These are phyloP conservation scores for Arachnopeziza araneosa DNA, from an alignment of 2,329 filamentous ascomycete genomes.

Conservation along the genomic window DNA sequence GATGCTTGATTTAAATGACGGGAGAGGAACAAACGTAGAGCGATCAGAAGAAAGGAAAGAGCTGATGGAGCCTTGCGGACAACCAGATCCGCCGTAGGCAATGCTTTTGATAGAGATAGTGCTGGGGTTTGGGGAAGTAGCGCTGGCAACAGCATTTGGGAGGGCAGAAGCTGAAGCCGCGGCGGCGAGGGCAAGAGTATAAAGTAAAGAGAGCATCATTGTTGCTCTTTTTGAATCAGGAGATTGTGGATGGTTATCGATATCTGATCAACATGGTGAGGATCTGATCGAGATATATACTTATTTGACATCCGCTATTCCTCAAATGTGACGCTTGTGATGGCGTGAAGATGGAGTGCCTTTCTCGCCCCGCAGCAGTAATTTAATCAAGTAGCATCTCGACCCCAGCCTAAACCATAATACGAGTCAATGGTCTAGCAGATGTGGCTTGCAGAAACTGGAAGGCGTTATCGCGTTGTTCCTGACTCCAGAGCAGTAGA, in stretches of 20 bases:
- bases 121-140: conserved; percentile 4
- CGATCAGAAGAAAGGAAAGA: conserved; percentile 18
- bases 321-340: conserved; percentile 2
- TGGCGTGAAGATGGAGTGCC: conserved; percentile 5
- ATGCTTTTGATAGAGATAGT: conserved; percentile 17
- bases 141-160: conserved; percentile 1
- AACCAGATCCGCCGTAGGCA: conserved; percentile 18
- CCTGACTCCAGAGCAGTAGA: conserved; percentile 5
- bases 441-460: background rate
- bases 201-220: conserved; percentile 12
- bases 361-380: conserved; percentile 10
- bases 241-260: background rate
- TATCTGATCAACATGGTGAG: background rate
- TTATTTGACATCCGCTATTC: background rate
- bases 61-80: conserved; percentile 15
- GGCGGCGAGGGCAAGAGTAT: conserved; percentile 7
- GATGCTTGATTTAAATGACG: background rate
- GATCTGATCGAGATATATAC: background rate
- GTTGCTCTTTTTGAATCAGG: conserved; percentile 12
- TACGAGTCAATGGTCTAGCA: conserved; percentile 7
- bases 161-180: conserved; percentile 13
- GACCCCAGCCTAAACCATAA: conserved; percentile 13
- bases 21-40: conserved; percentile 13
- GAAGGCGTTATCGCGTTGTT: conserved; percentile 6
- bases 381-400: conserved; percentile 9